A percentile compares a stretch with the other conserved stretches of the same genome.
Evolutionary conservation across 2,329 filamentous ascomycete species (phyloP).

Genomic region (Amphichorda felina): DNA sequence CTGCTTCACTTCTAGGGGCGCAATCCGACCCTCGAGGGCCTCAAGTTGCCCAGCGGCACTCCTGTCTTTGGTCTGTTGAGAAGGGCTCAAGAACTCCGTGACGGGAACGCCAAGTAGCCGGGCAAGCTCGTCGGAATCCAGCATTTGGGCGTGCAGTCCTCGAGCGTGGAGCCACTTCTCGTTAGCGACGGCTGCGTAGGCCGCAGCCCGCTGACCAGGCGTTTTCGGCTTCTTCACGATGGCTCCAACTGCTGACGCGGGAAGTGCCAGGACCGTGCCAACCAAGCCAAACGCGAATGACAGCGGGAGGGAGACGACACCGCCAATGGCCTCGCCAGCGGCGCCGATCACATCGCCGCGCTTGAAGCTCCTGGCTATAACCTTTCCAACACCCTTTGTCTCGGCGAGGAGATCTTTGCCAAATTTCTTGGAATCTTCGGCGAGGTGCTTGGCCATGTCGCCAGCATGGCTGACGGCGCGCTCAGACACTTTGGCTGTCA

Average conservation of each 20-base stretch:
- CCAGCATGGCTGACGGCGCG: constrained; percentile 29
- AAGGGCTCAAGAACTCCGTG: constrained; percentile 26
- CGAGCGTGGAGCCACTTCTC: constrained; percentile 27
- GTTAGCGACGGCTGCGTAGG: constrained; percentile 29
- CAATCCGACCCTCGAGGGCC: constrained; percentile 14
- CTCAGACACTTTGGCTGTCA: constrained; percentile 30
- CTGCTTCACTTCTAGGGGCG: constrained; percentile 14
- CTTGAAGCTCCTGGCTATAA: constrained; percentile 21
- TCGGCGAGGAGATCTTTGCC: constrained; percentile 23
- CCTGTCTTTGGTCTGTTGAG: constrained; percentile 10
- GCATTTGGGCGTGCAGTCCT: constrained; percentile 22
- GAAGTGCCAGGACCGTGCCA: constrained; percentile 20
- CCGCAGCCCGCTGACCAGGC: constrained; percentile 25
- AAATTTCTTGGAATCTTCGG: constrained; percentile 20
- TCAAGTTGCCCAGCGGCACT: constrained; percentile 10
- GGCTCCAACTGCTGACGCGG: constrained; percentile 18
- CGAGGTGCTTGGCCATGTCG: constrained; percentile 23
- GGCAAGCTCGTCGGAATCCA: constrained; percentile 19
- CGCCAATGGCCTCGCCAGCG: constrained; percentile 20
- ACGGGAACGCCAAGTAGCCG: constrained; percentile 15
- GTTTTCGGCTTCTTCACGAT: constrained; percentile 25
- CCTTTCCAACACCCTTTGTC: constrained; percentile 21
- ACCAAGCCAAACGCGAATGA: constrained; percentile 22
- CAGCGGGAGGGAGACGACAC: constrained; percentile 25
- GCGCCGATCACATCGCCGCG: constrained; percentile 27